A percentile compares a stretch with the other conserved stretches of the same genome.
phyloP scores from a whole-genome alignment of 495 filamentous ascomycete species.

The Neurospora sp. region DNA sequence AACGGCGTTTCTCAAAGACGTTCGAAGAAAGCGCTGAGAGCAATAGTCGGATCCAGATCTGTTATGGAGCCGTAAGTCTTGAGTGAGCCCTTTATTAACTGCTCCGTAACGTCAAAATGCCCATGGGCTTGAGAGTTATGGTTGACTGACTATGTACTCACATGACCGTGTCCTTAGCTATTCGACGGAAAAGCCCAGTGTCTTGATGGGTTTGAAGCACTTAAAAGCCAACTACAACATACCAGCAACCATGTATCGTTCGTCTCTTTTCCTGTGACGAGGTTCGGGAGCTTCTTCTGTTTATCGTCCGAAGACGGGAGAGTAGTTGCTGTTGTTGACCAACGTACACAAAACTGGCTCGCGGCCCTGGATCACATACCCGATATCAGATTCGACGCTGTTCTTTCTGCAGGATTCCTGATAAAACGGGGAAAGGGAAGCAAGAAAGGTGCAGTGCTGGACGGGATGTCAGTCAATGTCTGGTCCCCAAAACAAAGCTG shows the following conservation, averaged over 20 bases:
- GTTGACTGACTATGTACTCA: neutral
- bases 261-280: neutral
- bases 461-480: neutral
- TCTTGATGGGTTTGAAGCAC: neutral
- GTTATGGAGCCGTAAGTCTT: neutral
- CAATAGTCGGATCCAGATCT: neutral
- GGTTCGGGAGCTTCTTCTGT: neutral
- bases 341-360: neutral
- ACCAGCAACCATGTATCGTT: neutral
- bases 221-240: neutral
- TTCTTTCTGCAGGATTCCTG: neutral
- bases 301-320: neutral
- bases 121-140: neutral
- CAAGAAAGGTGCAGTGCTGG: neutral
- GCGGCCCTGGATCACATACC: neutral
- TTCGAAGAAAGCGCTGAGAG: neutral
- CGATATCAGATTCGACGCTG: neutral
- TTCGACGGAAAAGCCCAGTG: neutral
- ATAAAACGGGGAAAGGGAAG: neutral
- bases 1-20: neutral
- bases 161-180: neutral
- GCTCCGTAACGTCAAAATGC: neutral
- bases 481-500: neutral
- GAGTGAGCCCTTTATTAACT: neutral
- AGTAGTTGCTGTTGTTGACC: neutral